A percentile compares a stretch with the other conserved stretches of the same genome.
Conservation (phyloP, 148 eudicot genomes). For the Talinum fruticosum region DNA sequence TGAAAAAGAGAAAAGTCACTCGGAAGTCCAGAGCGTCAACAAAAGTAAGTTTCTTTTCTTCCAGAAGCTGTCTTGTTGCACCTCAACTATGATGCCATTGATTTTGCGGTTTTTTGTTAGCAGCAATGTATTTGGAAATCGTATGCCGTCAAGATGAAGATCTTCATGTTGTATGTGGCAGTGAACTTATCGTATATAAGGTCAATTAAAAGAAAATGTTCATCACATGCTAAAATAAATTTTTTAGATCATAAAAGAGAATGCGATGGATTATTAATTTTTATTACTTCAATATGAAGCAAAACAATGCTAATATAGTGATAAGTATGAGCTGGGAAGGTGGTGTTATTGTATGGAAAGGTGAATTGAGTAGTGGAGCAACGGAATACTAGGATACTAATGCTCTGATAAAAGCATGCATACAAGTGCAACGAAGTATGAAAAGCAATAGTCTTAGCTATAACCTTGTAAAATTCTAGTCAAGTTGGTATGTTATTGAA, state of each 20-base stretch:
- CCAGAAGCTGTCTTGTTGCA: not conserved
- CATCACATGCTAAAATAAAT: not conserved
- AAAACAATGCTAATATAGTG: not conserved
- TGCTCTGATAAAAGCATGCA: not conserved
- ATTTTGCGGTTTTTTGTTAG: not conserved
- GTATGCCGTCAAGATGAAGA: not conserved
- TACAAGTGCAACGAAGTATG: not conserved
- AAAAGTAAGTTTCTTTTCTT: slow-evolving; percentile 32
- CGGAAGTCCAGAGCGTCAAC: slow-evolving; percentile 26
- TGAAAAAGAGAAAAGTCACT: slow-evolving; percentile 27
- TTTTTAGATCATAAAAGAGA: no score
- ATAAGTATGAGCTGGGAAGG: not conserved
- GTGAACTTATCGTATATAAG: not conserved
- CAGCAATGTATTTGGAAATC: not conserved
- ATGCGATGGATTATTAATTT: no score
- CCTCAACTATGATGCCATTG: not conserved
- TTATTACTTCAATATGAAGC: no score
- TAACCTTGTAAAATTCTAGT: not conserved
- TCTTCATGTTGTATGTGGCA: not conserved
- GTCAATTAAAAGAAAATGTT: not conserved
- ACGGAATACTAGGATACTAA: not conserved
- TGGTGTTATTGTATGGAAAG: not conserved
- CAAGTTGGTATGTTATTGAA: not conserved
- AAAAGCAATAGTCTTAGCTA: not conserved
- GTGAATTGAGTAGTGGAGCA: not conserved